Conservation (phyloP, 108 stramenopile species). For the Cyclotella cryptica region DNA sequence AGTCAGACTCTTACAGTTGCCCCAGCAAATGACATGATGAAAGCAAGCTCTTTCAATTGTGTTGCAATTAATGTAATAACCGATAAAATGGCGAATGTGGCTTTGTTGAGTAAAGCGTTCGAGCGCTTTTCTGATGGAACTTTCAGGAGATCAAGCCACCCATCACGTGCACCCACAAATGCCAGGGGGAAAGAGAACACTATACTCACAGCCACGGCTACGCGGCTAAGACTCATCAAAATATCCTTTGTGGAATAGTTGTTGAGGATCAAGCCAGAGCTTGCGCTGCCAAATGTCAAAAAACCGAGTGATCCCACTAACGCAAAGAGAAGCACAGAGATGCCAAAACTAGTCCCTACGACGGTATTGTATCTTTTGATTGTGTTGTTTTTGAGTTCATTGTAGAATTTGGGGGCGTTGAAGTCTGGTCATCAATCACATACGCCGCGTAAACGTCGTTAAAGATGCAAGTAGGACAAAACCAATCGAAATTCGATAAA, state of each 20-base stretch:
- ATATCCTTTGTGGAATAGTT: conserved; percentile 85
- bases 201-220: conserved; percentile 86
- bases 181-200: conserved; percentile 91
- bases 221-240: conserved; percentile 73
- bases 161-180: conserved; percentile 84
- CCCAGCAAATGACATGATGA: conserved; percentile 86
- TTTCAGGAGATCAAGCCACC: conserved; percentile 71
- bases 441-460: neutral
- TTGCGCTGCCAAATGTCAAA: conserved; percentile 87
- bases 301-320: conserved; percentile 76
- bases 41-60: conserved; percentile 73
- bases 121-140: conserved; percentile 52
- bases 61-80: conserved; percentile 67
- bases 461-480: neutral
- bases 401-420: conserved; percentile 94
- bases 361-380: conserved; percentile 81
- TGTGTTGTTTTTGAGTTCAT: conserved; percentile 88
- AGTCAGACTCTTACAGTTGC: conserved; percentile 56
- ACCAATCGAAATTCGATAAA: neutral
- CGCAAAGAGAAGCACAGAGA: conserved; percentile 62
- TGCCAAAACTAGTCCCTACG: conserved; percentile 73
- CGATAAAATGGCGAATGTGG: conserved; percentile 58
- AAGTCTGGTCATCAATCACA: conserved; percentile 38
- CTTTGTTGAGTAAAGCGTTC: conserved; percentile 48
- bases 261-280: conserved; percentile 85